Base-by-base conservation (phyloP, 257 asterid species). In the Fraxinus excelsior region DNA sequence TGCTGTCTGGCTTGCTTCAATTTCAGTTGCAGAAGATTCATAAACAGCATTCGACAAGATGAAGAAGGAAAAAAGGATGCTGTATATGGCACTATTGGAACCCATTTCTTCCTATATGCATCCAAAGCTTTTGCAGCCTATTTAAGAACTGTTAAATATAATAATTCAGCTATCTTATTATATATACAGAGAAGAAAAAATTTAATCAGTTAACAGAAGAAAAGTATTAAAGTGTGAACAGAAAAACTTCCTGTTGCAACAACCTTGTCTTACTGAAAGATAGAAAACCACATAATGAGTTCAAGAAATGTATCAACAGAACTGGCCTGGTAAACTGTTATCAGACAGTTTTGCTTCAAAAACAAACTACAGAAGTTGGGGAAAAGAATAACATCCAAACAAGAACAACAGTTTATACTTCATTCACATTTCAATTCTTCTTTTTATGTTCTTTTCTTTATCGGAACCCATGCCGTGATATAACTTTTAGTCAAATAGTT, bases 1-100 rank as follows among this genome's bases (percentile, higher is more conserved):
- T 40, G 93, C 90, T 32, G 89, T 80, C 82, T 89, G 92, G 82
- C 88, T 80, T 28, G 87, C 86, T 60, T 88, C 90, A 62, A 77
- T 16, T 69, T 67, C 85, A 44, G 10, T 66, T 23, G 96, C 97
- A 58, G 83, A 85, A 77, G 91, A 85, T 71, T 79, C 86, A 81
- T 34, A 70, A n/a, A 82, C 76, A 60, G 80, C 77, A 80, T 81
- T 84, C 74, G 88, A 75, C 71, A 80, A 83, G 74, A 87, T 21
- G 53, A 89, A 72, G 80, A 86, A 28, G 81, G 79, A 77, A 77
- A 89, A 76, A 81, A 87, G 80, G 76, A 86, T 25, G 21, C 64
- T 64, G 68, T 31, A 76, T 28, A 72, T 80, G 65, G 71, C 78
- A 73, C 51, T 71, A 74, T 38, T 67, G 18, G 89, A 72, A 75